Evolutionary conservation across 2,329 filamentous ascomycete species (phyloP).

Genomic region (Alternaria angustiovoidea): DNA sequence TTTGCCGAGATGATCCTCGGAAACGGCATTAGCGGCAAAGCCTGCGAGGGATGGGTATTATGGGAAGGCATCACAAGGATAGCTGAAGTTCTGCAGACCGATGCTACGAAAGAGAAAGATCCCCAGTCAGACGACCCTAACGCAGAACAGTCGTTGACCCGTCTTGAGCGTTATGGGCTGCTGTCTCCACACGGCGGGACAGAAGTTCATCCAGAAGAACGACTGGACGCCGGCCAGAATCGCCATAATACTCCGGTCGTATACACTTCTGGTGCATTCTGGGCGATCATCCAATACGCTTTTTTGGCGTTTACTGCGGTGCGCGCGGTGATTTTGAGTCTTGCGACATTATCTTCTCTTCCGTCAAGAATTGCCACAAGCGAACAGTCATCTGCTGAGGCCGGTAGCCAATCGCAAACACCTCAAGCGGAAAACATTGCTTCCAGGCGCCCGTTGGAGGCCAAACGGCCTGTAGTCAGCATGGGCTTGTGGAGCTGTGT

Average conservation of each 20-base stretch:
- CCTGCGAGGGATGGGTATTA: constrained; percentile 86
- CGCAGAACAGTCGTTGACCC: constrained; percentile 48
- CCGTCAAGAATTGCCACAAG: constrained; percentile 60
- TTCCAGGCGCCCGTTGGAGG: constrained; percentile 42
- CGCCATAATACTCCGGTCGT: constrained; percentile 28
- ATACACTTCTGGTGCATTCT: constrained; percentile 56
- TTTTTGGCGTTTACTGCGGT: constrained; percentile 65
- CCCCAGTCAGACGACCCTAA: constrained; percentile 39
- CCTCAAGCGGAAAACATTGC: constrained; percentile 39
- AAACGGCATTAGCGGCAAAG: constrained; percentile 78
- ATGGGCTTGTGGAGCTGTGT: constrained; percentile 81
- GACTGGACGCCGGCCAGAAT: constrained; percentile 22
- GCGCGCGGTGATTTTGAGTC: constrained; percentile 70
- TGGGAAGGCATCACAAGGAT: constrained; percentile 84
- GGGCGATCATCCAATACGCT: constrained; percentile 62
- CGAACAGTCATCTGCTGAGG: constrained; percentile 41
- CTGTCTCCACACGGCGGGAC: constrained; percentile 52
- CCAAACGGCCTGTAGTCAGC: constrained; percentile 71
- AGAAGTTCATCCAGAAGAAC: constrained; percentile 26
- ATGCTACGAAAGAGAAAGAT: constrained; percentile 41
- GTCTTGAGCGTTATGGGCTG: constrained; percentile 66
- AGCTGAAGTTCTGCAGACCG: constrained; percentile 57
- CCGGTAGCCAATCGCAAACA: constrained; percentile 42
- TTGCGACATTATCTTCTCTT: constrained; percentile 73
- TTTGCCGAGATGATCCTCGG: constrained; percentile 90